These are phyloP conservation scores for Leptodontidium sp. DNA, from an alignment of 2,329 filamentous ascomycete genomes.

Conservation along the genomic window DNA sequence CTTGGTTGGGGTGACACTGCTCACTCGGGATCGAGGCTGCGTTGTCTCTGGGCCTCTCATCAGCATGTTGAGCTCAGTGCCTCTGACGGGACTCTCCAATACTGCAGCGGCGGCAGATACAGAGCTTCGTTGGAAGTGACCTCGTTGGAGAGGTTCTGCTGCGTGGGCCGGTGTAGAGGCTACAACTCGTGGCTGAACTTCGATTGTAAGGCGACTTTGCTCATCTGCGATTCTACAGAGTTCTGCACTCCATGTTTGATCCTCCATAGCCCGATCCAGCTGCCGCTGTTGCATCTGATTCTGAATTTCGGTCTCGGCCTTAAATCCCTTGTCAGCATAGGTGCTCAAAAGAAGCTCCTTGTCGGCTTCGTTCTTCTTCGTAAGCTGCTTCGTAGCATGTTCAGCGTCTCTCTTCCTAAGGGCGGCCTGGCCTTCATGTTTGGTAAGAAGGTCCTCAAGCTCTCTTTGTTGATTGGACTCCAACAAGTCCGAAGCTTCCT, in stretches of 20 bases:
- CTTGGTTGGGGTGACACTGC: conserved; percentile 6
- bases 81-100: background rate
- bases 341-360: background rate
- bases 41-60: background rate
- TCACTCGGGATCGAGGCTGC: background rate
- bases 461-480: background rate
- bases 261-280: background rate
- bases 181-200: background rate
- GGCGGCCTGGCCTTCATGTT: background rate
- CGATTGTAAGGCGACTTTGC: background rate
- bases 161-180: background rate
- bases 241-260: background rate
- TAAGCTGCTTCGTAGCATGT: background rate
- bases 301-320: too few species aligned
- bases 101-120: background rate
- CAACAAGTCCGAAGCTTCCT: background rate
- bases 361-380: background rate
- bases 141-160: background rate
- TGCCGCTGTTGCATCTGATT: too few species aligned
- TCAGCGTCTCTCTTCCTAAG: background rate
- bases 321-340: background rate
- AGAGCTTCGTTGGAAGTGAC: background rate
- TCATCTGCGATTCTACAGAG: background rate
- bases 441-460: background rate
- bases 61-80: background rate